phyloP scores from a whole-genome alignment of 1,139 yeast species.

The Geotrichum carabidarum region DNA sequence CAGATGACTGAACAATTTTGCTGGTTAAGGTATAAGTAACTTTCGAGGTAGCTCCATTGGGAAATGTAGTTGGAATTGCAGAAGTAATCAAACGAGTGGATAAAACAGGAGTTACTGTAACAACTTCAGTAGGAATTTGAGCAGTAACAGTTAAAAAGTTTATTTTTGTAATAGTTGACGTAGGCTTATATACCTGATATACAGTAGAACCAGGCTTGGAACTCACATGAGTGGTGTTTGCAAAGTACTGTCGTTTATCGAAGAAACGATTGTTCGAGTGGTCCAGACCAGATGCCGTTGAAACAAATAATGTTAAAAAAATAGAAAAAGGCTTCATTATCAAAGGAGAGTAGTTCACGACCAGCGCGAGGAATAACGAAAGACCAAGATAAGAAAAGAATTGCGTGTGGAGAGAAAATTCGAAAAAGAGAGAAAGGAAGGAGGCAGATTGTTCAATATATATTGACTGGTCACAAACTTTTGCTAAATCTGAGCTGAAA shows the following conservation, averaged over 20 bases:
- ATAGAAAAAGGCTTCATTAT: neutral
- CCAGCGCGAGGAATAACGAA: conserved; percentile 9
- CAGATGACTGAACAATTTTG: conserved; percentile 2
- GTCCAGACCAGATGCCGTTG: conserved; percentile 2
- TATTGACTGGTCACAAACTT: neutral
- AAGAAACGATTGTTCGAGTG: neutral
- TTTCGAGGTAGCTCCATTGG: neutral
- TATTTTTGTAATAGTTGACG: conserved; percentile 4
- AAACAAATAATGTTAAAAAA: neutral
- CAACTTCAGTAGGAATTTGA: conserved; percentile 2
- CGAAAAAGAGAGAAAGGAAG: neutral
- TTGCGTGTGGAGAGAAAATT: neutral
- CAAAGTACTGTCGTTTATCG: conserved; percentile 6
- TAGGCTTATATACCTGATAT: conserved; percentile 1
- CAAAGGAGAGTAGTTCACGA: conserved; percentile 2
- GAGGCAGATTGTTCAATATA: too few relatives aligned
- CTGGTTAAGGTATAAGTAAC: conserved; percentile 9
- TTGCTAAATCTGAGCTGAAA: neutral
- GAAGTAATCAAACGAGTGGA: conserved; percentile 2
- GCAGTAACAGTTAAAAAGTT: conserved; percentile 2
- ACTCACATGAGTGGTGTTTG: conserved; percentile 2
- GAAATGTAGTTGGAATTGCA: neutral
- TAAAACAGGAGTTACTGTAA: neutral
- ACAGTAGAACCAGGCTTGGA: neutral
- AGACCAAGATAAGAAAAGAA: neutral